A percentile compares a stretch with the other conserved stretches of the same genome.
These are phyloP conservation scores for Barnettozyma californica DNA, from an alignment of 805 yeast genomes.

Conservation along the genomic window DNA sequence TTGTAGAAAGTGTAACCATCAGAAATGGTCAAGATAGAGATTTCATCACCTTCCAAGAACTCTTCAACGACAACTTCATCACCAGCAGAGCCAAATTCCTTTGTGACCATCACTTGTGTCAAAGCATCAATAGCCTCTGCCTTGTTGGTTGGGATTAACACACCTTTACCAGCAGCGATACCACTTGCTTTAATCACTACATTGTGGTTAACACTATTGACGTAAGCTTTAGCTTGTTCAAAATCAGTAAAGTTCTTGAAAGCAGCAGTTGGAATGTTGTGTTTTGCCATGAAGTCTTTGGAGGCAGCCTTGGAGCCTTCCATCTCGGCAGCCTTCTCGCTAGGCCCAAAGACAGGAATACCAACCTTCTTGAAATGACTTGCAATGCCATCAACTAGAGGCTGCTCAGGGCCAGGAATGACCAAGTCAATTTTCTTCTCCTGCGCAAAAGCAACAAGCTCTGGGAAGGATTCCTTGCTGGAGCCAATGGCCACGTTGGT, in stretches of 20 bases:
- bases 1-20: slow-evolving; percentile 91
- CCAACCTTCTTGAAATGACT: slow-evolving; percentile 72
- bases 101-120: slow-evolving; percentile 83
- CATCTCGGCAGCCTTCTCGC: slow-evolving; percentile 82
- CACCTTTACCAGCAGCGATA: slow-evolving; percentile 98
- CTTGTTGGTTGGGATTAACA: slow-evolving; percentile 77
- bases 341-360: slow-evolving; percentile 96
- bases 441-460: slow-evolving; percentile 68
- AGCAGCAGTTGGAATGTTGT: slow-evolving; percentile 90
- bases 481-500: slow-evolving; percentile 65
- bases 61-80: slow-evolving; percentile 94
- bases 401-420: slow-evolving; percentile 99
- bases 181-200: slow-evolving; percentile 97
- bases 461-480: slow-evolving; percentile 59
- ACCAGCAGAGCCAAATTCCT: slow-evolving; percentile 90
- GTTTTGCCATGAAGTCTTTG: slow-evolving; percentile 88
- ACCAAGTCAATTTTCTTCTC: slow-evolving; percentile 65
- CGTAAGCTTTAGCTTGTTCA: slow-evolving; percentile 68
- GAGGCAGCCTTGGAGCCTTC: slow-evolving; percentile 97
- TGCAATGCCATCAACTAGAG: slow-evolving; percentile 90
- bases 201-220: slow-evolving; percentile 58
- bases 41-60: slow-evolving; percentile 93
- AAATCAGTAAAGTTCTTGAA: slow-evolving; percentile 77
- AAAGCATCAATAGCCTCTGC: slow-evolving; percentile 84
- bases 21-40: slow-evolving; percentile 83